phyloP scores from a whole-genome alignment of 1,284 basidiomycete genomes.

The Afroboletus lepidellus region DNA sequence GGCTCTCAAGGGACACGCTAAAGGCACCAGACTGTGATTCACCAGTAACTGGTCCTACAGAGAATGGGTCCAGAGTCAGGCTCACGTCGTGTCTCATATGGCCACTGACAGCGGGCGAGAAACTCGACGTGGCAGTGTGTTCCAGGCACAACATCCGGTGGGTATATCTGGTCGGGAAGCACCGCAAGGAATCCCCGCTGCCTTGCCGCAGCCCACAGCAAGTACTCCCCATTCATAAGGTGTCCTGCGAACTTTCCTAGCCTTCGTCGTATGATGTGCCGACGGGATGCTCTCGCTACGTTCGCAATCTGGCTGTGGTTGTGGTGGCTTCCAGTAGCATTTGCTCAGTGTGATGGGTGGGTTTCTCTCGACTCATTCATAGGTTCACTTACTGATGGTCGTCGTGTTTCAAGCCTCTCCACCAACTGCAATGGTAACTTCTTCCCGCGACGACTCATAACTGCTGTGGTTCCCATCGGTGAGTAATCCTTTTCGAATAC shows the following conservation, averaged over 20 bases:
- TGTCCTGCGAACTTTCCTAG: background rate
- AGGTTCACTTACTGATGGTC: background rate
- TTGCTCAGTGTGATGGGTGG: constrained; percentile 18
- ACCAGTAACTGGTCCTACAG: too few relatives aligned
- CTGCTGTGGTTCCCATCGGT: background rate
- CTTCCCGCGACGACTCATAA: background rate
- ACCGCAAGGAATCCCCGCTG: background rate
- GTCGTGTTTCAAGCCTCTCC: background rate
- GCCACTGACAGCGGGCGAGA: too few relatives aligned
- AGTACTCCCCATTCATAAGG: background rate
- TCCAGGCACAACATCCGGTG: background rate
- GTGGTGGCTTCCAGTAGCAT: constrained; percentile 10
- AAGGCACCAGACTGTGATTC: too few relatives aligned
- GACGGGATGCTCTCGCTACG: background rate
- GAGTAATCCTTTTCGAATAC: constrained; percentile 13
- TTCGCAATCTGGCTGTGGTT: background rate
- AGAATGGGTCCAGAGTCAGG: too few relatives aligned
- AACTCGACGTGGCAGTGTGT: background rate
- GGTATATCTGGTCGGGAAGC: too few relatives aligned
- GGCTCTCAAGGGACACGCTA: too few relatives aligned
- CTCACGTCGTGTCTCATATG: too few relatives aligned
- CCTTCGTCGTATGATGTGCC: constrained; percentile 5
- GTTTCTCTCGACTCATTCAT: background rate
- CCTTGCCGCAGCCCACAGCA: background rate
- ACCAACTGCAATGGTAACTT: constrained; percentile 2